Percentiles rank a stretch among this genome's conserved stretches.
These are phyloP conservation scores for Meira miltonrushii DNA, from an alignment of 1,284 basidiomycete genomes.

Conservation along the genomic window DNA sequence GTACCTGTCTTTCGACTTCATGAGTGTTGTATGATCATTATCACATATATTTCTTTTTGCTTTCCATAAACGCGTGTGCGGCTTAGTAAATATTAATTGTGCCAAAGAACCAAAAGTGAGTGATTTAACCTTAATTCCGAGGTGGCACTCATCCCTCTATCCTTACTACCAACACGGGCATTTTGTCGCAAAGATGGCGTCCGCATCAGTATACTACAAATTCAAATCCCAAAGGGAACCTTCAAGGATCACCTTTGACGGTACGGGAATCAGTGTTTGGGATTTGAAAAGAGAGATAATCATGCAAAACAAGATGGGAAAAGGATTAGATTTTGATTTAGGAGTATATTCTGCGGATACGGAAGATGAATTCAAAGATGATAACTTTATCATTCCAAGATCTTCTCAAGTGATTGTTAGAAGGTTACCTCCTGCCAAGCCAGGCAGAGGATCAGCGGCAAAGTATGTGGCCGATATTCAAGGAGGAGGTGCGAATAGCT, in stretches of 20 bases:
- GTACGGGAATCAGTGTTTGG: constrained; percentile 96
- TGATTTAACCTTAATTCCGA: too few species aligned
- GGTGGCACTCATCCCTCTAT: too few species aligned
- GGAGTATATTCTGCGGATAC: constrained; percentile 61
- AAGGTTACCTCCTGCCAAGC: constrained; percentile 73
- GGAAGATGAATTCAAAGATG: constrained; percentile 71
- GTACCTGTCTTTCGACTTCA: too few species aligned
- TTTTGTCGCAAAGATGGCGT: constrained; percentile 29
- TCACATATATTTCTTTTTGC: too few species aligned
- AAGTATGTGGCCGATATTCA: constrained; percentile 68
- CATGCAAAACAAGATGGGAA: constrained; percentile 86
- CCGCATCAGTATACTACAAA: constrained; percentile 80
- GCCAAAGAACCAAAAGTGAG: too few species aligned
- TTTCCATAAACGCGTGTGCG: too few species aligned
- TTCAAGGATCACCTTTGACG: constrained; percentile 92
- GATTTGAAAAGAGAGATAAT: constrained; percentile 99
- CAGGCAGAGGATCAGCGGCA: constrained; percentile 86
- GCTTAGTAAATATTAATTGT: too few species aligned
- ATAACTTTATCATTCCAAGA: constrained; percentile 81
- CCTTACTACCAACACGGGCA: too few species aligned
- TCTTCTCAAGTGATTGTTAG: constrained; percentile 91
- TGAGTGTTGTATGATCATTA: too few species aligned
- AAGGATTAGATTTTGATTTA: constrained; percentile 95
- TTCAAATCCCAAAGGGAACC: constrained; percentile 94
- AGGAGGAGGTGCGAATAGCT: constrained; percentile 27